Evolutionary conservation across 306 rosid species (phyloP), one percentile per base, ranked within the genome.

Genomic region (Luffa aegyptiaca): DNA sequence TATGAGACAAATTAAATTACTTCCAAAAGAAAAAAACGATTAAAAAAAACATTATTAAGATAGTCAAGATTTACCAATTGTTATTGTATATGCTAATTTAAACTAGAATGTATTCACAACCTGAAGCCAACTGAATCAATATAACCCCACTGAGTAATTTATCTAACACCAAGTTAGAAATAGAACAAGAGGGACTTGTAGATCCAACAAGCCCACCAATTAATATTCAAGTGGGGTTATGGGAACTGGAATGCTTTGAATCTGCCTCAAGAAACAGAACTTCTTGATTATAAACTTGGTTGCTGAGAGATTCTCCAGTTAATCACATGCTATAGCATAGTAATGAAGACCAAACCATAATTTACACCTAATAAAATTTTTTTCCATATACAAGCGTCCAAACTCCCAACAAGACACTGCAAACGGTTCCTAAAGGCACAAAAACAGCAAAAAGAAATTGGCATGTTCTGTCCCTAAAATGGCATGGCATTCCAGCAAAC

Each of bases 271-370:
- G 21, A 21, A 71, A 48, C 42, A 46, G 36, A 26, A 72, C 9
- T 14, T 33, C 49, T 73, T 13, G 42, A 49, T 26, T 49, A 26
- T 31, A 14, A 73, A 51, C 39, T 73, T 73, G 18, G 21, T 14
- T 5, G 55, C 58, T 7, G 6, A 73, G 21, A 49, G 78, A 73
- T 73, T 73, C 78, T 73, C 42, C 77, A 46, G 57, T 46, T 49
- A 48, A 33, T 73, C 42, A 73, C 78, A 73, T 73, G 61, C 42
- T 73, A 73, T 33, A 73, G 61, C 78, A 73, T 3, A 73, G 26
- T 35, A 73, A 21, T 26, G 61, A 73, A 73, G 59, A 33, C 39
- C 61, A 73, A 73, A 53, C 61, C 61, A 73, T 49, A 73, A 17
- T 49, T 10, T 73, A 73, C 78, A 69, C 55, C 75, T 69, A 69